Evolutionary conservation across 2,329 filamentous ascomycete species (phyloP), one percentile per base, ranked within the genome.

Genomic region (Parastagonospora nodorum): DNA sequence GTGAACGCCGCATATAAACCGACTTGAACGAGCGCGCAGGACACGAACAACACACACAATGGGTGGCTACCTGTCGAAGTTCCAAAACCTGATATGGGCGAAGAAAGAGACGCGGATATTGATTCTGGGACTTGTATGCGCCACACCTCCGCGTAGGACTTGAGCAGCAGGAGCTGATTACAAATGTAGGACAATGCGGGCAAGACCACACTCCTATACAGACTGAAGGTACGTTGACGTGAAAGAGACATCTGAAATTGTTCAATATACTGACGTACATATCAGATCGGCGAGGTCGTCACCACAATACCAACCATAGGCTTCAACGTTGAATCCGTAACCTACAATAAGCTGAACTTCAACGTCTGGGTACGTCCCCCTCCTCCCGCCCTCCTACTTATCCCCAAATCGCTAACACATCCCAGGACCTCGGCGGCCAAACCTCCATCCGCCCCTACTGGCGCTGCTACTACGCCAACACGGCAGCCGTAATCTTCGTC

Each of bases 401-500:
- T 40, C 31, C 39, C 28, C 54, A 42, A n/a, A 40, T 24, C 36
- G 11, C 32, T 38, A 16, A 48, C 42, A 5, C 40, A 32, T 14
- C 39, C 36, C 62, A 90, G 88, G 93, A 97, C 79, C 83, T 97
- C 41, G 93, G 94, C 70, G 94, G 94, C 33, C 94, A 99, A 81
- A 99, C 94, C n/a, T 95, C 89, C 63, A 99, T 99, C 74, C 86
- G 94, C 61, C 94, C 94, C 2, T 99, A 99, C 80, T 99, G 94
- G 94, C 86, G 94, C 74, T 99, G 94, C 80, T 99, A 99, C 82
- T 99, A 97, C 73, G 91, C 92, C 72, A 97, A 99, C 80, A 99
- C 94, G 0, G 93, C 94, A 28, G 94, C 94, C 14, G 94, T 99
- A 61, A 93, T 99, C 69, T 99, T 99, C 80, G 94, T 99, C 55